Conservation (phyloP, 768 basidiomycete genomes). For the Cantharellus anzutake region DNA sequence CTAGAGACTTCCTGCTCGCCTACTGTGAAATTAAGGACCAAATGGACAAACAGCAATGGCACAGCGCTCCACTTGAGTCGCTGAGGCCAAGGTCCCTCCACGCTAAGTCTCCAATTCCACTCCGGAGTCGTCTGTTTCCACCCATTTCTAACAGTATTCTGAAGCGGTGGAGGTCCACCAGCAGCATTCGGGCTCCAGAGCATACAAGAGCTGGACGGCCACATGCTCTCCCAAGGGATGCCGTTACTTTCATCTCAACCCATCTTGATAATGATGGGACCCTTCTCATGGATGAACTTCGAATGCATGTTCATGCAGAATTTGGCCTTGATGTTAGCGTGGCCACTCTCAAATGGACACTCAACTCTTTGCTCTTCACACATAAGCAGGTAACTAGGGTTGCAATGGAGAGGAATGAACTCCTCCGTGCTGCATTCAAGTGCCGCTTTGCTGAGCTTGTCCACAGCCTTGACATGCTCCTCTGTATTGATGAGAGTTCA, state of each 20-base stretch:
- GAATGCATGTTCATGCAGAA: neutral
- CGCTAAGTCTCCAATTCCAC: no score
- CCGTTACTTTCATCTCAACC: neutral
- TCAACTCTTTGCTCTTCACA: neutral
- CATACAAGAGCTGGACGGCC: neutral
- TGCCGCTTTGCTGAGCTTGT: neutral
- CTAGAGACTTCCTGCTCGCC: no score
- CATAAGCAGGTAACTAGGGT: constrained; percentile 5
- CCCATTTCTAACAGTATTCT: no score
- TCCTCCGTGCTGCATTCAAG: neutral
- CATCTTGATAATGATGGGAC: neutral
- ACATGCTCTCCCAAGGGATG: neutral
- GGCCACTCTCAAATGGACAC: neutral
- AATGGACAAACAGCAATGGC: no score
- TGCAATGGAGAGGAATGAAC: constrained; percentile 6
- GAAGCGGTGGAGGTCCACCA: neutral
- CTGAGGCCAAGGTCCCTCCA: no score
- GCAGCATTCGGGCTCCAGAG: neutral
- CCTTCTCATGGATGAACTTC: constrained; percentile 6
- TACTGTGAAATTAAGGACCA: no score
- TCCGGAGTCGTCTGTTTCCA: no score
- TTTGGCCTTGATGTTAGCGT: neutral
- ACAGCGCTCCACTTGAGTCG: no score
- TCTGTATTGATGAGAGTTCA: constrained; percentile 7
- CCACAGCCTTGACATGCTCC: constrained; percentile 5